Evolutionary conservation across 2,329 filamentous ascomycete species (phyloP), one percentile per base, ranked within the genome.

Genomic region (Aaosphaeria pasadenensis): DNA sequence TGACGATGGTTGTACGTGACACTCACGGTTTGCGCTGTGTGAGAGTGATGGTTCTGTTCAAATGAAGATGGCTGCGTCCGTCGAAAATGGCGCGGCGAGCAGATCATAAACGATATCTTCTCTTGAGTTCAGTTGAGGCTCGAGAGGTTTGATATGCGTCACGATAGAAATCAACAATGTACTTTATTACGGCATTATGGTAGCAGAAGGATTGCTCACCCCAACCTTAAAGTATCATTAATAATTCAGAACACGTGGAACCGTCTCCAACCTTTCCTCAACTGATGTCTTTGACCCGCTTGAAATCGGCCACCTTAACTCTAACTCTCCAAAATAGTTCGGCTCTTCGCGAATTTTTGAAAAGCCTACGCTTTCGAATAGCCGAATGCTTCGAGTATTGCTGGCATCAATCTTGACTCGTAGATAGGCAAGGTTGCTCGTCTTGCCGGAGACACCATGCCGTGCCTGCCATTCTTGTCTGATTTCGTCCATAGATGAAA

Each of bases 271-370:
- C 30, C 41, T 45, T 24, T 9, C 29, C 31, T 49, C 52, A 7
- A 58, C 24, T 11, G 53, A 42, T 49, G 38, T 7, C 35, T 40
- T 7, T 40, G 30, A 33, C 42, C 42, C 30, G 28, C 28, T 2
- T 9, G 41, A 29, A 11, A 54, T 30, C 11, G 44, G 13, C 62
- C 67, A 68, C 46, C 78, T 66, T 57, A 87, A 60, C 67, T 88
- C 85, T 51, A 85, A 71, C 66, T 88, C 85, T 1, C 83, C 83
- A 73, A 88, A 88, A 66, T 82, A 87, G 66, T 85, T 87, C 29
- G 79, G 72, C 46, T 71, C 70, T 28, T 73, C 74, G 0, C 63
- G 63, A 6, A 75, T 70, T 62, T 74, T 79, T 46, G 59, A 56
- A 63, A 88, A 88, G 0, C 80, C 80, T 7, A 84, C 53, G 31